Base-by-base conservation (phyloP, 257 asterid genomes). In the Solanum phureja region DNA sequence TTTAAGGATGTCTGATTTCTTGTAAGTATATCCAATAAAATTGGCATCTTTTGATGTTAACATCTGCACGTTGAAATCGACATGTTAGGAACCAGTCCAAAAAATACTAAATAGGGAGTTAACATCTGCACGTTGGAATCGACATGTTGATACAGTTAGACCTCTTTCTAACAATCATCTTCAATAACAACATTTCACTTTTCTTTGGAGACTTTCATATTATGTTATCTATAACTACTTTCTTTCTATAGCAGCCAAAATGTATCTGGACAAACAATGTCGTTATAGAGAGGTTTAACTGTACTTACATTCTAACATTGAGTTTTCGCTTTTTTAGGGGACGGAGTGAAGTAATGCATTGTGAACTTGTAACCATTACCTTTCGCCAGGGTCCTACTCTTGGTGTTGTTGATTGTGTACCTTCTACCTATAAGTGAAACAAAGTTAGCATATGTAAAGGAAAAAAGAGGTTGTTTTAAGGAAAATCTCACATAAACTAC, bases 371-470 rank as follows among this genome's bases (percentile, higher is more conserved):
- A 40, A 37, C 44, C 37, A 75, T 90, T 92, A 97, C 99, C 98
- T 97, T 97, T 86, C 99, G 93, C 99, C 99, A 97, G 21, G 98
- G 98, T 89, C 99, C 99, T 4, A 97, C 98, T 92, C 92, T 90
- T 87, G 99, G 98, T 38, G 90, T 83, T 33, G 92, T 73, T 4
- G 95, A 95, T 27, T 95, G 94, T 86, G 95, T 91, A 88, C 90
- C 93, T 86, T 94, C 95, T 79, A 92, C 96, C 99, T 97, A 87
- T 84, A 77, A 88, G 87, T 84, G 69, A 81, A 46, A 18, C 33
- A 9, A 29, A 9, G 29, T 81, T 21, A 81, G 29, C 10, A 44
- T 8, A 46, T 8, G 29, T 29, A 4, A 14, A 27, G 66, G 66
- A 2, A 13, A 44, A 44, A 81, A 3, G 0, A 44, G 9, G 16